Percentiles rank a stretch among this genome's conserved stretches.
These are phyloP conservation scores for Aspergillus ruber DNA, from an alignment of 2,329 filamentous ascomycete genomes.

Conservation along the genomic window DNA sequence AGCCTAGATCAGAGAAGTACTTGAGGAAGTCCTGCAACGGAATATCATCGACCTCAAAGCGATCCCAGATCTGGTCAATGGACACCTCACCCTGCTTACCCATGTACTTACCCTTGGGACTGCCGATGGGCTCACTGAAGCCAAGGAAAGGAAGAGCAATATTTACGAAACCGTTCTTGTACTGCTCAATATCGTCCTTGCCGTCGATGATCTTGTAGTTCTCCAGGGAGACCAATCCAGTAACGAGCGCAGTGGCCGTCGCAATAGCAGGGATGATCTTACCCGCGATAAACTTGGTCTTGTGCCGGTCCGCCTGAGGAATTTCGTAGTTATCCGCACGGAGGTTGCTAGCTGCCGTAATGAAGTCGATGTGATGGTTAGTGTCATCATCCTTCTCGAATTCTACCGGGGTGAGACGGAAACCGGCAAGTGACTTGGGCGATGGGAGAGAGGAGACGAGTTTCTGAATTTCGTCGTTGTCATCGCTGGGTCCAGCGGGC, in stretches of 20 bases:
- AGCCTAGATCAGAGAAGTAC: constrained; percentile 71
- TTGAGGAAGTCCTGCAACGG: constrained; percentile 78
- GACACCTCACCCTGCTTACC: constrained; percentile 68
- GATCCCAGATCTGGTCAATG: constrained; percentile 96
- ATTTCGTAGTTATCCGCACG: constrained; percentile 99
- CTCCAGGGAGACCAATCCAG: constrained; percentile 85
- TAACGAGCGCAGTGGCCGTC: constrained; percentile 92
- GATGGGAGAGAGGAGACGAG: constrained; percentile 68
- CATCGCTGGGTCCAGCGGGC: constrained; percentile 53
- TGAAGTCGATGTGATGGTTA: constrained; percentile 98
- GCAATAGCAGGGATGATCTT: constrained; percentile 99
- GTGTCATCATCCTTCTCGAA: constrained; percentile 99
- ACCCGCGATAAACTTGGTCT: constrained; percentile 98
- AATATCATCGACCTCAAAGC: constrained; percentile 83
- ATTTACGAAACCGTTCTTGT: constrained; percentile 99
- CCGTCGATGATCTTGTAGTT: constrained; percentile 95
- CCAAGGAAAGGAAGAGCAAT: constrained; percentile 94
- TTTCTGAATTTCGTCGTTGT: constrained; percentile 67
- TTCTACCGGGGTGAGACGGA: constrained; percentile 85
- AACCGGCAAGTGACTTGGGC: constrained; percentile 74
- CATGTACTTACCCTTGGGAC: constrained; percentile 84
- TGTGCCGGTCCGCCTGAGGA: constrained; percentile 82
- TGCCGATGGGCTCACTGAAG: constrained; percentile 93
- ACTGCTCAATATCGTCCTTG: constrained; percentile 94
- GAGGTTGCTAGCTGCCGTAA: constrained; percentile 92